Evolutionary conservation across 768 basidiomycete genomes (phyloP).

Genomic region (Coprinopsis marcescibilis): DNA sequence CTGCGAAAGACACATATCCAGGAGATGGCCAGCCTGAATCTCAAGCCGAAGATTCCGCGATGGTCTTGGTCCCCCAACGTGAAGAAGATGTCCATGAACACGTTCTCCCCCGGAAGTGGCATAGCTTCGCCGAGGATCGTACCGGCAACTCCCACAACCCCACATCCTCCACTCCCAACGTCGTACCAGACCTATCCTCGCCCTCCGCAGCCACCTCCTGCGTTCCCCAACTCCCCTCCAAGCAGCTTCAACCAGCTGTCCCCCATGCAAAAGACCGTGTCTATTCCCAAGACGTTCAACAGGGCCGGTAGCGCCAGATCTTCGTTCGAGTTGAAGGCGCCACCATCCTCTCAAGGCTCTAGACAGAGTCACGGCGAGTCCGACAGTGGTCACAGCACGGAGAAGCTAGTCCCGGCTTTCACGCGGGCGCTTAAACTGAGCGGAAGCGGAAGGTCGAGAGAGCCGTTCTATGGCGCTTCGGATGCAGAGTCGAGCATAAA

Average conservation of each 20-base stretch:
- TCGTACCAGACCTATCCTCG: neutral
- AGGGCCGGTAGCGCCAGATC: neutral
- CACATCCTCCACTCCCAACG: neutral
- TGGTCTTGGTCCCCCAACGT: neutral
- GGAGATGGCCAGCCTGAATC: slow-evolving; percentile 1
- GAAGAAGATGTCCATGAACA: slow-evolving; percentile 1
- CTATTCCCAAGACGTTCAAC: neutral
- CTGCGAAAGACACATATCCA: slow-evolving; percentile 1
- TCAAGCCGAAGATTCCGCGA: neutral
- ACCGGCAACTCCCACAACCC: neutral
- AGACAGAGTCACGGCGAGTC: neutral
- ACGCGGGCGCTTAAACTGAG: neutral
- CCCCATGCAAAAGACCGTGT: slow-evolving; percentile 1
- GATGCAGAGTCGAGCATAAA: neutral
- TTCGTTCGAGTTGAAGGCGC: neutral
- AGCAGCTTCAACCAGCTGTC: neutral
- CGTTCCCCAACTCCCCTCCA: neutral
- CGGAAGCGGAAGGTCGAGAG: neutral
- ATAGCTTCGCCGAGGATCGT: neutral
- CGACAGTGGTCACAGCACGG: neutral
- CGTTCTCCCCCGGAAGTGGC: neutral
- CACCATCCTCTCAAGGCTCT: too few relatives aligned
- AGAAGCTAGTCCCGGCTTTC: neutral
- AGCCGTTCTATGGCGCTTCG: neutral
- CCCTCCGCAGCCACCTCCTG: neutral